Evolutionary conservation across 176 grass and related monocot genomes (phyloP).

Genomic region (Carex pumila): DNA sequence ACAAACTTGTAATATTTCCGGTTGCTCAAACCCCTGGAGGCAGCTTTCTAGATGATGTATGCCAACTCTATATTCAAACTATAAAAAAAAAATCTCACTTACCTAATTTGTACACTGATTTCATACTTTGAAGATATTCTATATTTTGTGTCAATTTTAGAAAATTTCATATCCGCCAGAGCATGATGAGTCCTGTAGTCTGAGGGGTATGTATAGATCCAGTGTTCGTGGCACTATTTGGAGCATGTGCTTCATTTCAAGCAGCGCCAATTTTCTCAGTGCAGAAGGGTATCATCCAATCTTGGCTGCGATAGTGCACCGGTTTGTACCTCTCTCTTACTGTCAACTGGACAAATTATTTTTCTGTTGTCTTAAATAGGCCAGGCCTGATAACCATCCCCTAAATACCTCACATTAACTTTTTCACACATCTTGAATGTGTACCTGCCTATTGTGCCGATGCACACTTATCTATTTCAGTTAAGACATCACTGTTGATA

Average conservation of each 20-base stretch:
- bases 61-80: constrained; percentile 28
- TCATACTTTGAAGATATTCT: constrained; percentile 87
- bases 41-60: constrained; percentile 62
- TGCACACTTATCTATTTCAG: too few relatives aligned
- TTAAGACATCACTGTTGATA: too few relatives aligned
- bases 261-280: constrained; percentile 26
- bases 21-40: constrained; percentile 43
- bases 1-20: constrained; percentile 64
- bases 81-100: constrained; percentile 34
- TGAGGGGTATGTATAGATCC: constrained; percentile 30
- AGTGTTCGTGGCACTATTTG: constrained; percentile 71
- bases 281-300: constrained; percentile 60
- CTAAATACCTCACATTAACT: too few relatives aligned
- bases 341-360: background rate
- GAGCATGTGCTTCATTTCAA: constrained; percentile 92
- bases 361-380: background rate
- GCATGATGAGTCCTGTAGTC: constrained; percentile 48
- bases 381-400: background rate
- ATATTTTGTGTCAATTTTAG: constrained; percentile 76
- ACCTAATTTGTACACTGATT: constrained; percentile 72
- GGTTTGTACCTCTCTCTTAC: constrained; percentile 35
- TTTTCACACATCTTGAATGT: too few relatives aligned
- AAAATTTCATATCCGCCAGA: constrained; percentile 97
- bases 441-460: too few relatives aligned
- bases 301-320: constrained; percentile 77